Conservation (phyloP, 2,329 filamentous ascomycete species). For the Claviceps cyperi region DNA sequence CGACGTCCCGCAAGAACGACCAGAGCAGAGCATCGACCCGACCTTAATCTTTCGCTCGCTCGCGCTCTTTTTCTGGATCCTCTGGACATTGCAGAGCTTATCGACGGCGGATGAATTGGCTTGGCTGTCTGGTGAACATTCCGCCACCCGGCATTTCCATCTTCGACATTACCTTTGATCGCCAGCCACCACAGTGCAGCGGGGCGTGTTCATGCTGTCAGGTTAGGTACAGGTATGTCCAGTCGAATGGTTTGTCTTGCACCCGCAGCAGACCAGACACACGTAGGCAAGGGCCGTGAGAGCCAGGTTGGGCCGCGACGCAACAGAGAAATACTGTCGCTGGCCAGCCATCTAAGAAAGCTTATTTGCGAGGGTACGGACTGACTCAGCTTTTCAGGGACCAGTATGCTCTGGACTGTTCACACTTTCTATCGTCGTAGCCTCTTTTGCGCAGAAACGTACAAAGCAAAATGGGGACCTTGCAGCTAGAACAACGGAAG, state of each 20-base stretch:
- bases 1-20: neutral
- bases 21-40: neutral
- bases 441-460: neutral
- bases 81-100: neutral
- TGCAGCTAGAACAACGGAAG: neutral
- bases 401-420: neutral
- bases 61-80: neutral
- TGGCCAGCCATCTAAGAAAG: conserved; percentile 1
- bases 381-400: neutral
- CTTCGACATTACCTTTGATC: no score
- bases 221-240: neutral
- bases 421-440: neutral
- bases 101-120: neutral
- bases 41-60: neutral
- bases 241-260: neutral
- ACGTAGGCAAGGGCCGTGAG: neutral
- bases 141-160: neutral
- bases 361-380: neutral
- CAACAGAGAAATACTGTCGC: neutral
- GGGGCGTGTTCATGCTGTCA: neutral
- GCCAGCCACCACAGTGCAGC: conserved; percentile 1
- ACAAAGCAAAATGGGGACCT: neutral
- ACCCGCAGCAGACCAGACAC: neutral
- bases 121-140: neutral
- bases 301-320: neutral